Percentiles rank a stretch among this genome's conserved stretches.
Conservation (phyloP, 495 filamentous ascomycete species). For the Penicillium cosmopolitanum region DNA sequence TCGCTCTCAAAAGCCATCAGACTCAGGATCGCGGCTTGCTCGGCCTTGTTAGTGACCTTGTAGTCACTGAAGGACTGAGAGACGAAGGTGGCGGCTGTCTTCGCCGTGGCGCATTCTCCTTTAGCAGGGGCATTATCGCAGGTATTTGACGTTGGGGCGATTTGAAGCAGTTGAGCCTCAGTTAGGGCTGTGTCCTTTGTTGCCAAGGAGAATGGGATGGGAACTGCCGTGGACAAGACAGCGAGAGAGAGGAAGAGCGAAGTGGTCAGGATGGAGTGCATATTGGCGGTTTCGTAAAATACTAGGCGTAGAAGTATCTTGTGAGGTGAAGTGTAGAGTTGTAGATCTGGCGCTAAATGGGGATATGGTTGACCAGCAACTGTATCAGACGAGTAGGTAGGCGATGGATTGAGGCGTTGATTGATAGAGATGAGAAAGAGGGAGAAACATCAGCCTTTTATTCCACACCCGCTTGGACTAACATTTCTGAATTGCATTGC, state of each 20-base stretch:
- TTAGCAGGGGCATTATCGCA: slow-evolving; percentile 49
- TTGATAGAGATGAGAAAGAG: background rate
- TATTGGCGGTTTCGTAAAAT: background rate
- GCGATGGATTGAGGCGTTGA: background rate
- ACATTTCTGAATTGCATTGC: background rate
- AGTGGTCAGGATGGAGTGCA: slow-evolving; percentile 7
- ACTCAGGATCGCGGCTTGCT: slow-evolving; percentile 65
- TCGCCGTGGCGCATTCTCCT: slow-evolving; percentile 69
- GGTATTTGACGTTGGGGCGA: slow-evolving; percentile 53
- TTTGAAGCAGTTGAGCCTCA: slow-evolving; percentile 51
- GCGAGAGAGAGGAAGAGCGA: slow-evolving; percentile 23
- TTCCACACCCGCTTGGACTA: background rate
- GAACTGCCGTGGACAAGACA: slow-evolving; percentile 18
- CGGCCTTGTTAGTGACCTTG: slow-evolving; percentile 51
- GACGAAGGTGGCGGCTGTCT: slow-evolving; percentile 62
- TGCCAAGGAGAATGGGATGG: slow-evolving; percentile 14
- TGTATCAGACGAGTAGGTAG: background rate
- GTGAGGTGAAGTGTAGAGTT: no score
- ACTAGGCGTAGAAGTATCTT: background rate
- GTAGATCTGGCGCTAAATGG: background rate
- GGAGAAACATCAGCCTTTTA: background rate
- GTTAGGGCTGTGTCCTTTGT: slow-evolving; percentile 31
- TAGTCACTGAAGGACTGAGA: slow-evolving; percentile 59
- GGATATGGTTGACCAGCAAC: background rate
- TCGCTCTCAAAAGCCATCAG: slow-evolving; percentile 70